Percentiles rank a stretch among this genome's conserved stretches.
These are phyloP conservation scores for Thelonectria olida DNA, from an alignment of 2,329 filamentous ascomycete species.

Conservation along the genomic window DNA sequence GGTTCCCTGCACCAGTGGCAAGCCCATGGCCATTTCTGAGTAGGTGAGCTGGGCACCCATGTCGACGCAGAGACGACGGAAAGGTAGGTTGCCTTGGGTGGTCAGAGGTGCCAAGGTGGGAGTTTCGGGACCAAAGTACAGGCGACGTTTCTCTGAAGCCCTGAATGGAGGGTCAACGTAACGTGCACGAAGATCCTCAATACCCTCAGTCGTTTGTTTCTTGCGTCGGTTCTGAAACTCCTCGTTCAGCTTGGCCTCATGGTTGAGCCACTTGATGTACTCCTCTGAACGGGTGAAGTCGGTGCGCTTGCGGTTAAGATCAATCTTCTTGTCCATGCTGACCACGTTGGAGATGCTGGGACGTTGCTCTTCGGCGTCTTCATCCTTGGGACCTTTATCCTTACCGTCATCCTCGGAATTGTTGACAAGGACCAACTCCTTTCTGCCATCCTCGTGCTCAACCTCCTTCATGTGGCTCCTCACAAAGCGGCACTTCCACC, in stretches of 20 bases:
- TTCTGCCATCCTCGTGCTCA: conserved; percentile 79
- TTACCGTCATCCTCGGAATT: conserved; percentile 39
- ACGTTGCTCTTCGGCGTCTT: conserved; percentile 60
- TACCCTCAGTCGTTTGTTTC: conserved; percentile 54
- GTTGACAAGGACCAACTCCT: conserved; percentile 77
- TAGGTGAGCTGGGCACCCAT: conserved; percentile 94
- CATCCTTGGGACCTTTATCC: conserved; percentile 44
- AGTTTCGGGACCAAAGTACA: conserved; percentile 95
- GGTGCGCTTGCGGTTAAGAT: conserved; percentile 77
- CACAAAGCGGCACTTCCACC: conserved; percentile 95
- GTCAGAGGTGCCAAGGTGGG: conserved; percentile 94
- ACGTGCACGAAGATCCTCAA: conserved; percentile 77
- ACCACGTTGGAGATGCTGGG: conserved; percentile 82
- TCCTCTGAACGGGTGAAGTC: conserved; percentile 77
- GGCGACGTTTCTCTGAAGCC: conserved; percentile 89
- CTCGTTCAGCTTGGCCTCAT: conserved; percentile 58
- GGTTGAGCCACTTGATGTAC: conserved; percentile 81
- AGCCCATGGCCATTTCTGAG: conserved; percentile 96
- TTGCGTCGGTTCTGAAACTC: conserved; percentile 52
- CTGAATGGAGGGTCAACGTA: conserved; percentile 89
- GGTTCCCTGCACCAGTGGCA: conserved; percentile 88
- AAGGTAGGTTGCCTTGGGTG: conserved; percentile 95
- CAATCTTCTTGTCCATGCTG: conserved; percentile 73
- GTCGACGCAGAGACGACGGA: conserved; percentile 87
- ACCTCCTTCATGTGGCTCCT: conserved; percentile 86